Percentiles rank a stretch among this genome's conserved stretches.
These are phyloP conservation scores for Aspergillus hancockii DNA, from an alignment of 495 filamentous ascomycete genomes.

Conservation along the genomic window DNA sequence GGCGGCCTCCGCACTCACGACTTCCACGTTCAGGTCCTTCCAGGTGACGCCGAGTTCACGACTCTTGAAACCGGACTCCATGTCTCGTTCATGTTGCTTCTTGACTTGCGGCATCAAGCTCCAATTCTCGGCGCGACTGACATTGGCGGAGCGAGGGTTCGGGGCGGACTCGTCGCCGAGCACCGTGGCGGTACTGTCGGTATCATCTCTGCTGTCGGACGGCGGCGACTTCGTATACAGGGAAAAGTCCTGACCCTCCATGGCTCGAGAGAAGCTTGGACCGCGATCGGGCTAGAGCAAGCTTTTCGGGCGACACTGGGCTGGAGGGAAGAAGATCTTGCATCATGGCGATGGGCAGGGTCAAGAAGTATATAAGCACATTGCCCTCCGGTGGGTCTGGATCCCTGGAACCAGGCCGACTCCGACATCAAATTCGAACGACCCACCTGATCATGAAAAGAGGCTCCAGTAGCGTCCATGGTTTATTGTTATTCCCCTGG, in stretches of 20 bases:
- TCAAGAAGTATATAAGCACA: neutral
- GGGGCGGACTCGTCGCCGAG: slow-evolving; percentile 27
- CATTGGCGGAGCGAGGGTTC: slow-evolving; percentile 5
- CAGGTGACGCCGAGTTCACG: slow-evolving; percentile 59
- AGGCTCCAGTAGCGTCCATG: neutral
- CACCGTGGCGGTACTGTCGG: slow-evolving; percentile 34
- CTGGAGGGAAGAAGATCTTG: neutral
- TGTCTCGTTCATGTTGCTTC: slow-evolving; percentile 44
- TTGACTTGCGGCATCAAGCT: slow-evolving; percentile 47
- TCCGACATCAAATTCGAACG: slow-evolving; percentile 1
- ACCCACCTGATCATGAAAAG: slow-evolving; percentile 1
- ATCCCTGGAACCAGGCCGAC: neutral
- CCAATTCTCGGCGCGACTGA: slow-evolving; percentile 41
- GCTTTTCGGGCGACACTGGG: neutral
- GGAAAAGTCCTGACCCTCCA: slow-evolving; percentile 27
- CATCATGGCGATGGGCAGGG: neutral
- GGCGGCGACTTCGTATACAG: slow-evolving; percentile 15
- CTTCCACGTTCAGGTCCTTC: slow-evolving; percentile 48
- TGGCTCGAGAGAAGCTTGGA: slow-evolving; percentile 14
- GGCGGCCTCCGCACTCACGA: slow-evolving; percentile 44
- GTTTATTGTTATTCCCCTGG: neutral
- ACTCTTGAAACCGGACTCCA: slow-evolving; percentile 44
- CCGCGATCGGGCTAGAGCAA: neutral
- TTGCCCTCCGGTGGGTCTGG: neutral
- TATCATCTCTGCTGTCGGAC: slow-evolving; percentile 26